Evolutionary conservation across 2,329 filamentous ascomycete genomes (phyloP), one percentile per base, ranked within the genome.

Genomic region (Pseudogymnoascus destructans): DNA sequence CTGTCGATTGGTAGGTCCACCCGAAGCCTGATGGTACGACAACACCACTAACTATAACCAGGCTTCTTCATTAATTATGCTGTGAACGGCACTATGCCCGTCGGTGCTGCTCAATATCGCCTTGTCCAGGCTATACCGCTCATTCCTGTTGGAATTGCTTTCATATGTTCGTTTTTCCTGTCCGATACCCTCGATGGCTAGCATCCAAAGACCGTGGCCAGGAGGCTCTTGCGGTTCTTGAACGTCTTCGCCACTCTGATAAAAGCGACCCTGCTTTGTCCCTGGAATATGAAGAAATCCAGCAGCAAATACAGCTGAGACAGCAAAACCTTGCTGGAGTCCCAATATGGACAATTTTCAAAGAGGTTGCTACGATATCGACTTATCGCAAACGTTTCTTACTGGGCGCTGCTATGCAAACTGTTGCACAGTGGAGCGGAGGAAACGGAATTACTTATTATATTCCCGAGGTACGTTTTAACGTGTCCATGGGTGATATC

Each of bases 391-490:
- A 74, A 57, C 73, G 78, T 2, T 79, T 79, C 67, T 71, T 78
- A 58, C 72, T 81, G 25, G 72, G 76, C 1, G 72, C 75, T 58
- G 66, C 70, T n/a, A 77, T 81, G 73, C 77, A 81, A 63, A 77
- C 76, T 0, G 69, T 80, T 46, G 75, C 76, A 0, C 78, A 80
- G 64, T 81, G 78, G 78, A 75, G 74, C 3, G 78, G 78, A n/a
- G 78, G 77, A 9, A 80, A 80, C 62, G 77, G 77, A 36, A 80
- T 80, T 63, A 80, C 78, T 0, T 80, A 79, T 65, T 80, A 80
- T 61, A 74, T 80, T 35, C 72, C 76, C 4, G 71, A 73, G 58
- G 62, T 62, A 59, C 10, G 36, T 11, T 30, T 15, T 33, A n/a
- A 36, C 3, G 8, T 54, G 9, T 15, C n/a, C n/a, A 19, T 32